Evolutionary conservation across 208 protist species (phyloP), one percentile per base, ranked within the genome.

Genomic region (Leishmania martiniquensis): DNA sequence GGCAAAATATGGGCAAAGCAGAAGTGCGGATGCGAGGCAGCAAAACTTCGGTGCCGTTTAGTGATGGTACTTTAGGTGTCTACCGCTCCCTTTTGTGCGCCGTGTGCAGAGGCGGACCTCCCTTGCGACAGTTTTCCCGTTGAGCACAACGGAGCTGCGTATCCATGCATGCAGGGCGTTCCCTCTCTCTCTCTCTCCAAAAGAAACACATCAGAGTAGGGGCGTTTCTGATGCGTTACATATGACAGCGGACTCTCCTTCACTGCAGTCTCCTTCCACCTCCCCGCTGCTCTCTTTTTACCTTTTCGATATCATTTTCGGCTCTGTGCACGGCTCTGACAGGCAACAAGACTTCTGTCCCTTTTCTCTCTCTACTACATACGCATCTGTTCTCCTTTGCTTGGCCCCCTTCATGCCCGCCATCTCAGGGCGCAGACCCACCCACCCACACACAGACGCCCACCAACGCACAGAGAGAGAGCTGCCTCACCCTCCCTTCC

Each of bases 311-410:
- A 15, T 51, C 12, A 15, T 49, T 6, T 51, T 47, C 22, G 10
- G 42, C 42, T 69, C 51, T n/a, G 47, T 25, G 22, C 20, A 39
- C 29, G 13, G 29, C 32, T n/a, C 29, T n/a, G 47, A 7, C 49
- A 25, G 45, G 34, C 45, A 54, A 59, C 51, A 73, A 57, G 34
- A 32, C 44, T 67, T 78, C 34, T 78, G 25, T 78, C 20, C 29
- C n/a, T 52, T 32, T 57, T 12, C 1, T 25, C 34, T 39, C 52
- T 45, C 5, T 39, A 12, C 15, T 39, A 72, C 52, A 34, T 42
- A 20, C 55, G 17, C n/a, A n/a, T n/a, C n/a, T n/a, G n/a, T n/a
- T n/a, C n/a, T n/a, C n/a, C n/a, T n/a, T n/a, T n/a, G n/a, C n/a
- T n/a, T n/a, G n/a, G n/a, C n/a, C n/a, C n/a, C n/a, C n/a, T n/a